Conservation (phyloP, 2,329 filamentous ascomycete species). For the Pseudogymnoascus verrucosus region DNA sequence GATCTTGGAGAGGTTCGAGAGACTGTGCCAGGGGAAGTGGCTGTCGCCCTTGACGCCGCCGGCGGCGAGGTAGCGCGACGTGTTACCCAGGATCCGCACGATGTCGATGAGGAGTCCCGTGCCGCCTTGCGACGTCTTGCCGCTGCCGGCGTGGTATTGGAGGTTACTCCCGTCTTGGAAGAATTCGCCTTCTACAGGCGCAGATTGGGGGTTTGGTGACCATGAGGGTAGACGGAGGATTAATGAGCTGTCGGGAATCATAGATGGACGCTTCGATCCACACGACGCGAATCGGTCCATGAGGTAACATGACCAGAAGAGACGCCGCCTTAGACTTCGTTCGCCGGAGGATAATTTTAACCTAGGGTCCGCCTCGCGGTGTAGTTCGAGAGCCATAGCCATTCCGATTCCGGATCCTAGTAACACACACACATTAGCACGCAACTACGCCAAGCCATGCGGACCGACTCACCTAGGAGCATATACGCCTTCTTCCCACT, state of each 20-base stretch:
- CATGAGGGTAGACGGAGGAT: conserved; percentile 68
- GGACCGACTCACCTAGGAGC: conserved; percentile 56
- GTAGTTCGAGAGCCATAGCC: conserved; percentile 64
- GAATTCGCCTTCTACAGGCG: conserved; percentile 41
- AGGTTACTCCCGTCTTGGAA: conserved; percentile 62
- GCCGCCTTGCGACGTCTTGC: conserved; percentile 65
- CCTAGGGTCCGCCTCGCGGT: conserved; percentile 58
- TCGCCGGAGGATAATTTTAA: conserved; percentile 58
- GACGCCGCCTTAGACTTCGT: conserved; percentile 65
- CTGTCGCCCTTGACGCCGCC: conserved; percentile 84
- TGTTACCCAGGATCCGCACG: conserved; percentile 70
- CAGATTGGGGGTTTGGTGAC: conserved; percentile 39
- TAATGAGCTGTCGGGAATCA: conserved; percentile 71
- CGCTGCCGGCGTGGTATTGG: conserved; percentile 60
- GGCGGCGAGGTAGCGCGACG: conserved; percentile 74
- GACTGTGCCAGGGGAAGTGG: conserved; percentile 83
- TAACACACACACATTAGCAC: neutral
- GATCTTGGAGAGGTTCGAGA: conserved; percentile 80
- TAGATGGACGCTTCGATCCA: conserved; percentile 72
- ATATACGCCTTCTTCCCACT: conserved; percentile 82
- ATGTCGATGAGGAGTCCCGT: conserved; percentile 80
- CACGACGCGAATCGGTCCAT: conserved; percentile 78
- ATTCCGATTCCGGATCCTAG: conserved; percentile 70
- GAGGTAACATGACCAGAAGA: conserved; percentile 86
- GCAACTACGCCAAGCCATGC: neutral